Base-by-base conservation (phyloP, 352 stramenopile species). In the Phytopythium delawarense region DNA sequence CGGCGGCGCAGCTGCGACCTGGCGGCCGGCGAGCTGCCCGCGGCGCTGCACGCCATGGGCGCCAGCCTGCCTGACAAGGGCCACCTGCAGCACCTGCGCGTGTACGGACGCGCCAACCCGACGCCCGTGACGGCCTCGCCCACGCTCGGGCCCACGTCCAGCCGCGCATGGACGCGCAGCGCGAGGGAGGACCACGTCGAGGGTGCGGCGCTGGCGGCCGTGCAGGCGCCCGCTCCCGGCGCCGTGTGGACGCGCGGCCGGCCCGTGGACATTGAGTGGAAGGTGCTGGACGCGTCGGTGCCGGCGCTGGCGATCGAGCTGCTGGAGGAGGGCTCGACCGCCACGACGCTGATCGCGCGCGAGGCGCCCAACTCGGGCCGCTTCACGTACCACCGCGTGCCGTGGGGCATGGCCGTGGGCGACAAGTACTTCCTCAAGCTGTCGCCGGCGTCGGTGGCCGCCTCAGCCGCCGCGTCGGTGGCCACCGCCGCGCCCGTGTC, bases 381-480 rank as follows among this genome's bases (percentile, higher is more conserved):
- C 8, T 95, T 90, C 59, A 76, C 69, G 21, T 92, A 93, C 63
- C 68, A 64, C 44, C 85, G 83, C 53, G 86, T 95, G 49, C 86
- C 84, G n/a, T 95, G 86, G 86, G 86, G 86, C 46, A 91, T 95
- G 79, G 74, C 83, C 37, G 80, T 70, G 53, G 86, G 86, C 49
- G 71, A 76, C 57, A 87, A 84, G 52, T 95, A 93, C 76, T 91
- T 93, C 60, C 60, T 95, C 32, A 78, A 79, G 28, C 69, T 95
- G 44, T 87, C 75, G 45, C 74, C 73, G 42, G 65, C 65, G 0
- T 18, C 21, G 12, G 1, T 28, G 45, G 45, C 45, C 0, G 21
- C 46, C 46, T 34, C 46, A 21, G 30, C 46, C 23, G 30, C 23
- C 5, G 46, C 30, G 11, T 53, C 46, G 9, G 30, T 53, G 21